These are phyloP conservation scores for Orychophragmus violaceus DNA, from an alignment of 345 rosid species.

Conservation along the genomic window DNA sequence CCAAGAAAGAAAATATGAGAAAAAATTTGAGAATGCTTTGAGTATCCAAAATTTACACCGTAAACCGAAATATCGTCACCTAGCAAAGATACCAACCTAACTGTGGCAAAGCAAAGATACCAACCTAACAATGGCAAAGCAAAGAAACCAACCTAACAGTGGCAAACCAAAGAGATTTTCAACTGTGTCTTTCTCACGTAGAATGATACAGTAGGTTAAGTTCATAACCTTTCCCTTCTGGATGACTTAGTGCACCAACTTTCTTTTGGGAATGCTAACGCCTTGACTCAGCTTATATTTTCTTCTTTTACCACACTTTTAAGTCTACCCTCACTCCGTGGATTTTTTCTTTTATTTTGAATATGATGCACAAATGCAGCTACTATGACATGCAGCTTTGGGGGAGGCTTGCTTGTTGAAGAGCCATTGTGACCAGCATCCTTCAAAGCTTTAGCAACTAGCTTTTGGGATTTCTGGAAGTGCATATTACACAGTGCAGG, in stretches of 20 bases:
- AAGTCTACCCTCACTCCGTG: neutral
- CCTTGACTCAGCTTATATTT: neutral
- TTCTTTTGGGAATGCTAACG: neutral
- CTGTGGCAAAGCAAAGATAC: too few relatives aligned
- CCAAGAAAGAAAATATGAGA: neutral
- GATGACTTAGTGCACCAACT: neutral
- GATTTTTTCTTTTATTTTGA: neutral
- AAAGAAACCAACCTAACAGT: too few relatives aligned
- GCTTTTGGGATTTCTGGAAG: neutral
- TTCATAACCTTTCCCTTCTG: conserved; percentile 16
- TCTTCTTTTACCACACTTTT: neutral
- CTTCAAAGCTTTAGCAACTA: neutral
- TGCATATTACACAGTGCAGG: neutral
- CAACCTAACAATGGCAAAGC: too few relatives aligned
- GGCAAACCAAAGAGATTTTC: too few relatives aligned
- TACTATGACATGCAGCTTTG: neutral
- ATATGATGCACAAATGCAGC: neutral
- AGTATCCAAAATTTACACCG: neutral
- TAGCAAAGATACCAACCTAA: neutral
- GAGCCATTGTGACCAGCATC: neutral
- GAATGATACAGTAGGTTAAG: neutral
- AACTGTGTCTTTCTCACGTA: neutral
- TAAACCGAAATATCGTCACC: neutral
- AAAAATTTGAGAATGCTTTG: neutral
- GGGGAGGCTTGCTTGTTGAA: neutral